Evolutionary conservation across 306 rosid species (phyloP).

Genomic region (Vigna mungo): DNA sequence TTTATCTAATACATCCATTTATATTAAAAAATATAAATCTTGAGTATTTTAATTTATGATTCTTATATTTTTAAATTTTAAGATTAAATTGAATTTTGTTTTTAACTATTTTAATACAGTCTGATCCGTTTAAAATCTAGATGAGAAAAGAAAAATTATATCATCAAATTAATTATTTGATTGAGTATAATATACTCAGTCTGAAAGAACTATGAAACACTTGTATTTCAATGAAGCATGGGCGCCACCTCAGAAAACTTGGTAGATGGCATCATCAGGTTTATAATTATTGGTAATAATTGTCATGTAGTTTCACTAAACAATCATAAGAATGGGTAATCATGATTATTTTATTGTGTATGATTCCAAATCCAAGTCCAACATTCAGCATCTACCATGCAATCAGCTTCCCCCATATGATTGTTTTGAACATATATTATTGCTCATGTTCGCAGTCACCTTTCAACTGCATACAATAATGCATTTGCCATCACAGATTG

Average conservation of each 20-base stretch:
- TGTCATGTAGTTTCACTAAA: neutral
- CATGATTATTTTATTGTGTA: neutral
- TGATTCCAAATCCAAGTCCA: constrained; percentile 15
- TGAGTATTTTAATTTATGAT: no score
- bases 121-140: no score
- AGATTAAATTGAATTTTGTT: no score
- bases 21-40: no score
- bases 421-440: constrained; percentile 2
- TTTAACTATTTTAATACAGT: no score
- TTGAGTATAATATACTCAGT: no score
- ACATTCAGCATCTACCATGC: neutral
- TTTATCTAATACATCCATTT: no score
- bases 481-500: constrained; percentile 29
- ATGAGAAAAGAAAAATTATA: no score
- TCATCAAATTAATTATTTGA: no score
- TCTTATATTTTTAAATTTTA: no score
- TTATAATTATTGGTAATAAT: constrained; percentile 5
- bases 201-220: no score
- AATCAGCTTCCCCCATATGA: neutral
- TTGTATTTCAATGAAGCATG: neutral
- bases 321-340: constrained; percentile 12
- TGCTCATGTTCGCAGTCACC: neutral
- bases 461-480: constrained; percentile 14
- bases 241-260: neutral
- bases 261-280: neutral